phyloP scores from a whole-genome alignment of 352 stramenopile genomes.

The Phytopythium delawarense region DNA sequence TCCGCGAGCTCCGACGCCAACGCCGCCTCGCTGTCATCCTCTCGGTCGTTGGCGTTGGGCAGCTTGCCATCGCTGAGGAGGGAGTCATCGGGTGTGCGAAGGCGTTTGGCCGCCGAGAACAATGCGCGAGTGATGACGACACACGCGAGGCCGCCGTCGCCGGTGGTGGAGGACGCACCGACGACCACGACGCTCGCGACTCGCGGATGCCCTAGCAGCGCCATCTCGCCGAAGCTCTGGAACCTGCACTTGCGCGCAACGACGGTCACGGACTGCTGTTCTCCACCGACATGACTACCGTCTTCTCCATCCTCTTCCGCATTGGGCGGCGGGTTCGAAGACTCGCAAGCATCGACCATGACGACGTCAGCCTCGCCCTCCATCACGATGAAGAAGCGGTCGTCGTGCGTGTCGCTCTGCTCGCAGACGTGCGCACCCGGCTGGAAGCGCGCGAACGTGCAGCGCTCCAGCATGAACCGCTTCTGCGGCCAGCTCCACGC shows the following conservation, averaged over 20 bases:
- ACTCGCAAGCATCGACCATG: conserved; percentile 29
- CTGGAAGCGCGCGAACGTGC: conserved; percentile 35
- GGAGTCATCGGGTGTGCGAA: conserved; percentile 11
- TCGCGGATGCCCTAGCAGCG: conserved; percentile 51
- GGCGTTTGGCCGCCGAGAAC: conserved; percentile 44
- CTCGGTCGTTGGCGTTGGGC: conserved; percentile 1
- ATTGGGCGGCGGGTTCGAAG: neutral
- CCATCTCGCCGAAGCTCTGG: conserved; percentile 80
- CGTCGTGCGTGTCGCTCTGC: conserved; percentile 52
- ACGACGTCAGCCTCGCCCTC: conserved; percentile 58
- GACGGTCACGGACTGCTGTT: conserved; percentile 13
- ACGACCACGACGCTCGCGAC: conserved; percentile 45
- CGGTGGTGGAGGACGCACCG: neutral
- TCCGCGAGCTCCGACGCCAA: conserved; percentile 62
- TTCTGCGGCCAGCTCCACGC: conserved; percentile 33
- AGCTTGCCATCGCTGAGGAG: neutral
- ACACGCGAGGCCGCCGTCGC: conserved; percentile 23
- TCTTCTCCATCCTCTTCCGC: neutral
- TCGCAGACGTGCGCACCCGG: conserved; percentile 45
- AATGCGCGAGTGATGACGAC: conserved; percentile 40
- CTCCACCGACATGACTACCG: neutral
- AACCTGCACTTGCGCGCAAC: conserved; percentile 56
- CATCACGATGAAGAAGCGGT: conserved; percentile 63
- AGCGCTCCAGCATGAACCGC: conserved; percentile 48
- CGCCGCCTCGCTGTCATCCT: conserved; percentile 43